Evolutionary conservation across 805 yeast genomes (phyloP).

Genomic region (Candida easanensis): DNA sequence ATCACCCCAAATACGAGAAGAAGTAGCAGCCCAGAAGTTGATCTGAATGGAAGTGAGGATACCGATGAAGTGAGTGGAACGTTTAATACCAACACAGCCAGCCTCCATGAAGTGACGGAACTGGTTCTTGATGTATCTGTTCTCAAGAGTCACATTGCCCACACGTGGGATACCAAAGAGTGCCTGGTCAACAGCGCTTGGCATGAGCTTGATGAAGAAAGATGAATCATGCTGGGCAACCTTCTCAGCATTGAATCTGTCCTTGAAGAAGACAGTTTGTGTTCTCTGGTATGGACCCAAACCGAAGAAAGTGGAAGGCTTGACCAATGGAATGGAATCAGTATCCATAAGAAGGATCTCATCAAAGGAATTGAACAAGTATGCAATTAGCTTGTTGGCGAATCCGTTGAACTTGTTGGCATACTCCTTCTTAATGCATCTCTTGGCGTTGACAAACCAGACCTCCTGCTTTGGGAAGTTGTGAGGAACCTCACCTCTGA

Average conservation of each 20-base stretch:
- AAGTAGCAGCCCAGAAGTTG: conserved; percentile 38
- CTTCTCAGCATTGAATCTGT: conserved; percentile 28
- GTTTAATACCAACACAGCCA: conserved; percentile 32
- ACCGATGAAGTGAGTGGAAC: conserved; percentile 26
- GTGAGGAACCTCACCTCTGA: conserved; percentile 24
- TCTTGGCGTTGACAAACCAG: conserved; percentile 38
- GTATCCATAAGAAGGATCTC: conserved; percentile 55
- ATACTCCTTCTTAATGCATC: conserved; percentile 27
- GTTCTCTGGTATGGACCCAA: conserved; percentile 34
- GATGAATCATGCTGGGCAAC: conserved; percentile 27
- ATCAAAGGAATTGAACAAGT: conserved; percentile 55
- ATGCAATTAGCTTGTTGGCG: conserved; percentile 51
- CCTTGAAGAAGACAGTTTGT: conserved; percentile 43
- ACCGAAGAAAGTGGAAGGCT: conserved; percentile 33
- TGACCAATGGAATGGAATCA: conserved; percentile 43
- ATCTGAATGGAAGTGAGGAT: conserved; percentile 25
- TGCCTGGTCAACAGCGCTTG: conserved; percentile 35
- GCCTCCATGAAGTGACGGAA: conserved; percentile 36
- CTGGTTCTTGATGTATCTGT: conserved; percentile 34
- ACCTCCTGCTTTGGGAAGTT: conserved; percentile 33
- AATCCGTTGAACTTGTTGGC: conserved; percentile 34
- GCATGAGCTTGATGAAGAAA: conserved; percentile 43
- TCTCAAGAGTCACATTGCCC: conserved; percentile 31
- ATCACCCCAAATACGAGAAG: conserved; percentile 71
- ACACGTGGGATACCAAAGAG: conserved; percentile 32